phyloP scores from a whole-genome alignment of 2,329 filamentous ascomycete genomes.

The Alternaria solani region DNA sequence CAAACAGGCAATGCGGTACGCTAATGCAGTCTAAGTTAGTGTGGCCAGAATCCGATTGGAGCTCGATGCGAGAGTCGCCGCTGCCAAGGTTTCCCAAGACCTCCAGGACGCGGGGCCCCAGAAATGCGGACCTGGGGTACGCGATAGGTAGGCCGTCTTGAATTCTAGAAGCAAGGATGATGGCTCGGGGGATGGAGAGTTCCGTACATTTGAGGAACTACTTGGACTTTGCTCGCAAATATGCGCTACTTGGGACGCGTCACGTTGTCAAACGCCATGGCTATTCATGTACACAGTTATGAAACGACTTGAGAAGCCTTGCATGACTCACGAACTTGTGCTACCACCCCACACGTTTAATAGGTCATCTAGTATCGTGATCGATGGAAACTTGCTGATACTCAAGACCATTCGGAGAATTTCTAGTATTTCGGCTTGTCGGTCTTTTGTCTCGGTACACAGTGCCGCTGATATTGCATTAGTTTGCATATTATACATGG shows the following conservation, averaged over 20 bases:
- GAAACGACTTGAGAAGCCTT: background rate
- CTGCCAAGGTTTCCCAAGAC: background rate
- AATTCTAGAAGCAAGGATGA: background rate
- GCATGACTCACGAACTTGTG: constrained; percentile 38
- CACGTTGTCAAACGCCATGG: background rate
- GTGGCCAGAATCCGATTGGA: background rate
- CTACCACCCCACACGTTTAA: constrained; percentile 34
- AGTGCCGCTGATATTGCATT: constrained; percentile 22
- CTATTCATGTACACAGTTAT: background rate
- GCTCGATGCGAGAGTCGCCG: constrained; percentile 12
- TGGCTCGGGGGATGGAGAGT: background rate
- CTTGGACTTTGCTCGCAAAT: background rate
- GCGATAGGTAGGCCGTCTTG: background rate
- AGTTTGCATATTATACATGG: background rate
- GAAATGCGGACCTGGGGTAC: background rate
- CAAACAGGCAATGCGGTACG: background rate
- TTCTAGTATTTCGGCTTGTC: constrained; percentile 26
- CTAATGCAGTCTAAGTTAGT: background rate
- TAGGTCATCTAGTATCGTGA: constrained; percentile 36
- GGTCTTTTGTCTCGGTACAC: constrained; percentile 31
- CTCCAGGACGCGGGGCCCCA: background rate
- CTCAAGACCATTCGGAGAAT: constrained; percentile 27
- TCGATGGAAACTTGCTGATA: constrained; percentile 39
- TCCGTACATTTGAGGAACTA: background rate
- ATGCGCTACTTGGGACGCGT: background rate